phyloP scores from a whole-genome alignment of 768 basidiomycete genomes.

The Gautieria morchelliformis region DNA sequence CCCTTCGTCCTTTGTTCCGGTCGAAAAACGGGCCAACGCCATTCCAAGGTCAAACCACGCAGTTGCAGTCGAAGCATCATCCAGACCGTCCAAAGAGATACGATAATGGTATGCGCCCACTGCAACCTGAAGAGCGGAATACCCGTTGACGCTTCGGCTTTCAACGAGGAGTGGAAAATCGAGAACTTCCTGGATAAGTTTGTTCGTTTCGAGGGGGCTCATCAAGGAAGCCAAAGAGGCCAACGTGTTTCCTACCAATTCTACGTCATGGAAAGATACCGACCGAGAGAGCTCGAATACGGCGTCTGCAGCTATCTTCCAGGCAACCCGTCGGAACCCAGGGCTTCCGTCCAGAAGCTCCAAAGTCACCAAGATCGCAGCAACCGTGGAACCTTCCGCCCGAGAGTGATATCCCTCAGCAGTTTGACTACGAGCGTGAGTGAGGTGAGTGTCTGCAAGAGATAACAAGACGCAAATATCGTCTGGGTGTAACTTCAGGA shows the following conservation, averaged over 20 bases:
- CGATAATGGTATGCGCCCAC: conserved; percentile 54
- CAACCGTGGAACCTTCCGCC: conserved; percentile 62
- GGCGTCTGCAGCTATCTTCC: conserved; percentile 81
- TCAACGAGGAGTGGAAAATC: background rate
- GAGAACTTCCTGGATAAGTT: background rate
- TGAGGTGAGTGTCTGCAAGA: conserved; percentile 62
- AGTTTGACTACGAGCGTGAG: conserved; percentile 57
- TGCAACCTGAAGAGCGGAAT: conserved; percentile 39
- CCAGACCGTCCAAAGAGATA: conserved; percentile 44
- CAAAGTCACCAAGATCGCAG: conserved; percentile 45
- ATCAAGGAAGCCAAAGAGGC: background rate
- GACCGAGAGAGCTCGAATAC: conserved; percentile 53
- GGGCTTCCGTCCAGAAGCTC: conserved; percentile 39
- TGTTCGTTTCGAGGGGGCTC: background rate
- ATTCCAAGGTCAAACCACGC: conserved; percentile 70
- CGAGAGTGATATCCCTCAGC: conserved; percentile 63
- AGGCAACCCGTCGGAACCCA: conserved; percentile 62
- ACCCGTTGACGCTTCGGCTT: conserved; percentile 13
- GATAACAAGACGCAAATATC: conserved; percentile 69
- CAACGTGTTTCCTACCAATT: conserved; percentile 11
- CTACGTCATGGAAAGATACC: conserved; percentile 36
- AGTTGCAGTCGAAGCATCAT: conserved; percentile 41
- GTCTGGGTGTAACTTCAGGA: conserved; percentile 44
- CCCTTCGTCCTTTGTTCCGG: conserved; percentile 21
- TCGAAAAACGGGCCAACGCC: conserved; percentile 42